phyloP scores from a whole-genome alignment of 768 basidiomycete genomes.

The Lentinus brumalis region DNA sequence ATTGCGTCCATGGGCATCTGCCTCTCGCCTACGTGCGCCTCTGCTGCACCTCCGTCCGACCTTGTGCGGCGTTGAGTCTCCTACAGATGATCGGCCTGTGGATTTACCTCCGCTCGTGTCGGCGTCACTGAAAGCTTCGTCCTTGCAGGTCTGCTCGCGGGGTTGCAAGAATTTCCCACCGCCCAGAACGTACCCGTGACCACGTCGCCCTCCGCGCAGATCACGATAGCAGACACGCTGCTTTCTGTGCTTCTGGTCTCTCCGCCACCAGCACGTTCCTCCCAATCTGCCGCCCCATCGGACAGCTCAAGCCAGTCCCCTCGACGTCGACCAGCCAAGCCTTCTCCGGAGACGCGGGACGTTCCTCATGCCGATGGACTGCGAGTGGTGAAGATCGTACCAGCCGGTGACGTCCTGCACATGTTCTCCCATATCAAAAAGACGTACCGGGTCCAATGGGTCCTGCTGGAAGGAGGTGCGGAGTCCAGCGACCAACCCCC shows the following conservation, averaged over 20 bases:
- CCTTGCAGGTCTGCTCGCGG: conserved; percentile 79
- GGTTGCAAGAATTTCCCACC: conserved; percentile 87
- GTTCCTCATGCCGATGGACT: conserved; percentile 3
- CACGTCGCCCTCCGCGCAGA: conserved; percentile 37
- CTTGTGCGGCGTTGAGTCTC: not conserved
- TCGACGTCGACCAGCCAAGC: conserved; percentile 4
- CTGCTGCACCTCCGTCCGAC: not conserved
- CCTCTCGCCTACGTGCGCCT: conserved; percentile 7
- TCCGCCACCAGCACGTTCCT: conserved; percentile 11
- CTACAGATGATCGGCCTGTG: not conserved
- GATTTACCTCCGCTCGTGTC: not conserved
- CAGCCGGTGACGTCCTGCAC: conserved; percentile 71
- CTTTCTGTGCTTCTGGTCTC: conserved; percentile 42
- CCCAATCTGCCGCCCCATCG: conserved; percentile 6
- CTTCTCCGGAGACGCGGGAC: conserved; percentile 1
- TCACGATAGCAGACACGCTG: conserved; percentile 37
- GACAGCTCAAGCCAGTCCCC: conserved; percentile 3
- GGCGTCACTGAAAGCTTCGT: conserved; percentile 13
- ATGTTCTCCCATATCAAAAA: conserved; percentile 91
- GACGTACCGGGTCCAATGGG: conserved; percentile 79
- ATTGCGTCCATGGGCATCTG: not conserved
- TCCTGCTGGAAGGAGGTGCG: conserved; percentile 58
- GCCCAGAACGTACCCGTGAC: conserved; percentile 52
- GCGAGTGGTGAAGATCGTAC: conserved; percentile 47
- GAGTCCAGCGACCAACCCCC: conserved; percentile 42